Percentiles rank a stretch among this genome's conserved stretches.
These are phyloP conservation scores for Rhodamnia rubescens DNA, from an alignment of 345 rosid species.

Conservation along the genomic window DNA sequence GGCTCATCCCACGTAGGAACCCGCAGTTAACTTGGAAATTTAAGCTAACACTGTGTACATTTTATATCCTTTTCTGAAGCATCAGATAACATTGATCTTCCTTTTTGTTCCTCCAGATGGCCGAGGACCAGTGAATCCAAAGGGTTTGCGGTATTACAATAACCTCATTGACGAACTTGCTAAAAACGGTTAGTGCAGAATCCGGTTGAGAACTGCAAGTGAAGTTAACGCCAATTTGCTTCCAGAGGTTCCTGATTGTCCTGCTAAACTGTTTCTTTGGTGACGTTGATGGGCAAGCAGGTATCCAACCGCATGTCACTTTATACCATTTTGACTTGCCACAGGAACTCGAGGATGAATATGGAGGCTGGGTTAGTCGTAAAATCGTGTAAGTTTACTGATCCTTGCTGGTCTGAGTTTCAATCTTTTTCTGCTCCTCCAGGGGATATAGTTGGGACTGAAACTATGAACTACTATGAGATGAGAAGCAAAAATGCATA, in stretches of 20 bases:
- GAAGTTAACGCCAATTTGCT: not conserved
- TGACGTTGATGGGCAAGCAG: slow-evolving; percentile 7
- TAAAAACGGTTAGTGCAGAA: not conserved
- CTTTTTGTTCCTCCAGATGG: slow-evolving; percentile 5
- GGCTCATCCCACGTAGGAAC: slow-evolving; percentile 56
- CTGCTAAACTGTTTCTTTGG: not conserved
- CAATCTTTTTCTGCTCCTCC: not conserved
- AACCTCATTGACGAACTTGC: slow-evolving; percentile 7
- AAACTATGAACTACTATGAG: not conserved
- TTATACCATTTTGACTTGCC: slow-evolving; percentile 50
- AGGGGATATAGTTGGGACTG: not conserved
- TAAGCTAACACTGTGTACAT: not conserved
- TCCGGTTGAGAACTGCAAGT: not conserved
- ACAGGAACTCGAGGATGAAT: slow-evolving; percentile 58
- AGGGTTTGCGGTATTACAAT: slow-evolving; percentile 9
- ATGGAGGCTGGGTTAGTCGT: slow-evolving; percentile 56
- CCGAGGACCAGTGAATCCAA: slow-evolving; percentile 10
- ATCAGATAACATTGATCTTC: not conserved
- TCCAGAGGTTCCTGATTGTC: not conserved
- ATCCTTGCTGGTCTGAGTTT: not conserved
- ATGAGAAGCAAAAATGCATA: not conserved
- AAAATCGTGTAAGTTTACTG: slow-evolving; percentile 31
- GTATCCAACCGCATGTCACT: slow-evolving; percentile 58
- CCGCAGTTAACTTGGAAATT: not conserved
- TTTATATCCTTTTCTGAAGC: not conserved